Base-by-base conservation (phyloP, 352 stramenopile genomes). In the Globisporangium abappressorium region DNA sequence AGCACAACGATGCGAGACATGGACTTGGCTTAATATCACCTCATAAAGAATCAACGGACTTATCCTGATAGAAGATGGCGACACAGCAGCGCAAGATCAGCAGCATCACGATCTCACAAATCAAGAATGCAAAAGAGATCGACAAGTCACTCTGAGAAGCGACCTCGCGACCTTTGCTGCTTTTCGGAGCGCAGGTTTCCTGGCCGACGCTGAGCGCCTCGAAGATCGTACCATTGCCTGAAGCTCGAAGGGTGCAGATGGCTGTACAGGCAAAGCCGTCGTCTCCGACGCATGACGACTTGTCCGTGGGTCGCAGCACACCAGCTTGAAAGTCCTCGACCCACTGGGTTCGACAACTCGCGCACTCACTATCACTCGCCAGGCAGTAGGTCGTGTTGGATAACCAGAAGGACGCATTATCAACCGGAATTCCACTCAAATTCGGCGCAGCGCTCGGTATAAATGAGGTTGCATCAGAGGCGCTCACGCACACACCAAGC, bases 221-320 rank as follows among this genome's bases (percentile, higher is more conserved):
- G 28, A 26, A 14, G 51, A 57, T 11, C 1, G 51, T 2, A 26
- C 33, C 9, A 26, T 8, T 26, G 24, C 33, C 2, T 0, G 79
- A 51, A 69, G 62, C 58, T 0, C 49, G 54, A 22, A 75, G 54
- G 22, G 72, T 68, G 34, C 80, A 88, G 30, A 65, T 59, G 0
- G 73, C 69, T 7, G 83, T 65, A 34, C 79, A 87, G 28, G 85
- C 72, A 69, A 77, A 87, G 53, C 75, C 77, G 2, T 46, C 70
- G 3, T 53, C 47, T 7, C 79, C 79, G 7, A 76, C 58, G 57
- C 79, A 84, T 28, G 71, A 76, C 3, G 68, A 74, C 20, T 34
- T 68, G 12, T 36, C 0, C 5, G 2, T 14, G 14, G 53, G 57
- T 0, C 64, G 64, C 12, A 66, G 43, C 9, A 60, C 36, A 34